Evolutionary conservation across 495 filamentous ascomycete genomes (phyloP).

Genomic region (Hyaloscypha finlandica): DNA sequence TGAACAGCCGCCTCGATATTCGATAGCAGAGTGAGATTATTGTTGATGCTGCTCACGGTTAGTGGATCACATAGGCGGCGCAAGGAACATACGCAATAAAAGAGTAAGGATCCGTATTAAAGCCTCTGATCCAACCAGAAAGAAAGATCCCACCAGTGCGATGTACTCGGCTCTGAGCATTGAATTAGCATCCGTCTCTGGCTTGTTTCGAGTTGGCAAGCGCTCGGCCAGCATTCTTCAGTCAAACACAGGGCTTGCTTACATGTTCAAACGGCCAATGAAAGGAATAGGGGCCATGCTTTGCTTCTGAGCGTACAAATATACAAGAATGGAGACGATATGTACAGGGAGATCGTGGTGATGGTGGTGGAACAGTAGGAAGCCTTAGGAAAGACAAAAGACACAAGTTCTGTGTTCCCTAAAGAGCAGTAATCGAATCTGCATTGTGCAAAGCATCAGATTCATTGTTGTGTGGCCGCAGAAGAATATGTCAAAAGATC

Average conservation of each 20-base stretch:
- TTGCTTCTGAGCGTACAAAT: neutral
- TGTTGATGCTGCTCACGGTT: constrained; percentile 59
- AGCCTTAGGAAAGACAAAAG: neutral
- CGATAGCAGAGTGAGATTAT: constrained; percentile 82
- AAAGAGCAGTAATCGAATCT: constrained; percentile 13
- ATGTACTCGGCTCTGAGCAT: constrained; percentile 65
- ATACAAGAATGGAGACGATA: constrained; percentile 6
- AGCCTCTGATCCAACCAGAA: constrained; percentile 78
- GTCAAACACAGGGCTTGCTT: constrained; percentile 34
- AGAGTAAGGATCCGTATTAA: constrained; percentile 87
- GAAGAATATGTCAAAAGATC: neutral
- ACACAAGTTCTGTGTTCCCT: constrained; percentile 9
- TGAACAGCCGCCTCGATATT: constrained; percentile 79
- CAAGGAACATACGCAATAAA: constrained; percentile 67
- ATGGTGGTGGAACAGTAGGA: neutral
- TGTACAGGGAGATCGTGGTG: neutral
- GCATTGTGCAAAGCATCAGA: constrained; percentile 1
- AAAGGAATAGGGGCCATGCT: constrained; percentile 78
- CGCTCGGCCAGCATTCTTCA: neutral
- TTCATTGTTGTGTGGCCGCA: constrained; percentile 21
- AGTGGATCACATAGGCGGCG: constrained; percentile 1
- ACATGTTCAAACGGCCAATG: constrained; percentile 78
- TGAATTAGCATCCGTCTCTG: constrained; percentile 12
- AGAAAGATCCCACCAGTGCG: constrained; percentile 77
- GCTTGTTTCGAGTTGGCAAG: neutral